Evolutionary conservation across 441 rosid genomes (phyloP).

Genomic region (Brassica balearica): DNA sequence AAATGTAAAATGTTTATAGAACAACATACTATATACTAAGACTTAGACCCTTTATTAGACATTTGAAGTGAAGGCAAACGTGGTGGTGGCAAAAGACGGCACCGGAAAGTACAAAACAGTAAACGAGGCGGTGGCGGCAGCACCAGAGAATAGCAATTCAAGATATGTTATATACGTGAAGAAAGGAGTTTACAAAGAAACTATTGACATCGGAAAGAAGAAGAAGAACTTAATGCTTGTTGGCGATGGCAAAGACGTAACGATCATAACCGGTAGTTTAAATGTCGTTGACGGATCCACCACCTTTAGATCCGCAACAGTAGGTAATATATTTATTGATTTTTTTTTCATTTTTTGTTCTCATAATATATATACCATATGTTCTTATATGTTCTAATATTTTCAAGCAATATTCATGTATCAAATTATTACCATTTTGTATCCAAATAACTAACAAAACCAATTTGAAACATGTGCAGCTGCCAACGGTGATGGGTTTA

Average conservation of each 20-base stretch:
- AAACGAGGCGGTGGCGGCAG: constrained; percentile 58
- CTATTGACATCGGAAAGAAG: constrained; percentile 55
- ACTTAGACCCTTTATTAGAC: constrained; percentile 9
- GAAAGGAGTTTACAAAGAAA: constrained; percentile 67
- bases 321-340: constrained; percentile 45
- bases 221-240: constrained; percentile 63
- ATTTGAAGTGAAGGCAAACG: constrained; percentile 45
- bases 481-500: constrained; percentile 73
- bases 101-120: constrained; percentile 66
- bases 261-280: constrained; percentile 62
- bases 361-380: neutral
- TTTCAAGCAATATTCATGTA: neutral
- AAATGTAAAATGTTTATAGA: neutral
- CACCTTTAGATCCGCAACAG: constrained; percentile 65
- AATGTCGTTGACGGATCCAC: constrained; percentile 60
- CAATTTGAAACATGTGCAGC: constrained; percentile 44
- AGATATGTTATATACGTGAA: constrained; percentile 70
- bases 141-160: constrained; percentile 54
- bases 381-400: neutral
- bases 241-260: constrained; percentile 60
- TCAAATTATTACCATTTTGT: neutral
- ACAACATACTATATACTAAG: constrained; percentile 8
- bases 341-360: neutral
- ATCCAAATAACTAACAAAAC: neutral
- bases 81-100: constrained; percentile 71